Evolutionary conservation across 225 moss, liverwort and hornwort species (phyloP).

Genomic region (Physcomitrellopsis africana): DNA sequence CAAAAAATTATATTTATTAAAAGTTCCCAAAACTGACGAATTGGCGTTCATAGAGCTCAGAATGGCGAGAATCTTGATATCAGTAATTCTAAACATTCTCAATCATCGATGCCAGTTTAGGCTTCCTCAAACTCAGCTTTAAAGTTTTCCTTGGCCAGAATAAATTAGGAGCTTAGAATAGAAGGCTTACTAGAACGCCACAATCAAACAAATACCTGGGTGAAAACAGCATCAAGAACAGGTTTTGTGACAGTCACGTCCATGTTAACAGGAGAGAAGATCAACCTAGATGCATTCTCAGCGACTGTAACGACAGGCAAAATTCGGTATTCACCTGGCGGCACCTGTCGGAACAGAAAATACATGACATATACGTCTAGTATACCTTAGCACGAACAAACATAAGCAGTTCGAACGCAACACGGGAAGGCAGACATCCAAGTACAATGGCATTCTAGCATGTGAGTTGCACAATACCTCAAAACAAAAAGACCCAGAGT

Average conservation of each 20-base stretch:
- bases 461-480: slow-evolving; percentile 39
- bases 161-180: not conserved
- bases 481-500: slow-evolving; percentile 70
- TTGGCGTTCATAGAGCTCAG: not conserved
- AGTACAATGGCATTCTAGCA: not conserved
- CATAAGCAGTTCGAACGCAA: slow-evolving; percentile 9
- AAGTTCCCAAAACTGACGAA: not conserved
- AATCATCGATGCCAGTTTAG: not conserved
- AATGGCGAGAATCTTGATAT: not conserved
- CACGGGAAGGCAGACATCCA: not conserved
- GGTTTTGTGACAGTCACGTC: slow-evolving; percentile 70
- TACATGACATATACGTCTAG: not conserved
- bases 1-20: no score
- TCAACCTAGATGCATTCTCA: slow-evolving; percentile 64
- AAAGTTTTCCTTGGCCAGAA: not conserved
- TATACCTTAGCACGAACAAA: not conserved
- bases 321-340: slow-evolving; percentile 68
- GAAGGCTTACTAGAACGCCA: not conserved
- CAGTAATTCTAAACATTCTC: not conserved
- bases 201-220: slow-evolving; percentile 52
- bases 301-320: slow-evolving; percentile 62
- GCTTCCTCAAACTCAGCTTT: slow-evolving; percentile 6
- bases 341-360: slow-evolving; percentile 39
- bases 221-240: slow-evolving; percentile 61
- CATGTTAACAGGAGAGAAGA: slow-evolving; percentile 68